Evolutionary conservation across 768 basidiomycete species (phyloP), one percentile per base, ranked within the genome.

Genomic region (Hygrophorus pudorinus): DNA sequence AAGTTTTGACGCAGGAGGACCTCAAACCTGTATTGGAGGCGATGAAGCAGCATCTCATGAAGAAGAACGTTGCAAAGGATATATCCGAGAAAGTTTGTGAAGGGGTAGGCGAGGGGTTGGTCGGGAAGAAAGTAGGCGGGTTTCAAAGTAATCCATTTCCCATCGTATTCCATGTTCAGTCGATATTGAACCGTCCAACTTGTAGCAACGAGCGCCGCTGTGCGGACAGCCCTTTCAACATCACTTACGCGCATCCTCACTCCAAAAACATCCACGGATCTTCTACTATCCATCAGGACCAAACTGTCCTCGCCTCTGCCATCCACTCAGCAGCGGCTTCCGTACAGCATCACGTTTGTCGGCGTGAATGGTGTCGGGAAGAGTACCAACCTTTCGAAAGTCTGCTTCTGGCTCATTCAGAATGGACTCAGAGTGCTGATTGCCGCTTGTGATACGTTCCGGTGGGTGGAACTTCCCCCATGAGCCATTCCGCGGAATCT

Each of bases 351-450:
- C 55, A 83, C 91, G 0, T 99, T 99, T 59, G 92, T 98, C 33
- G 96, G 96, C 11, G 96, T 99, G 30, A 99, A 99, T 57, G 96
- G 96, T 18, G 96, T 99, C 18, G 96, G 96, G 27, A 99, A 99
- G 69, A 94, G 90, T 54, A 98, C 96, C 5, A 99, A 98, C 63
- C 66, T 99, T 33, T 88, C 85, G 34, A 99, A 99, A 68, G 94
- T 99, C 40, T 93, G 91, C 64, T 99, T 98, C 66, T 99, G 96
- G 96, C 71, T 99, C 31, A 82, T 99, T 43, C 96, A 99, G 64
- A 99, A 99, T 56, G 82, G 85, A 4, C 63, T 94, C 31, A 72
- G 85, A 32, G 94, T 99, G 32, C 71, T 99, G 51, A 98, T 99
- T 54, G 96, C 96, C 34, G 96, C 96, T 10, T 99, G 96, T 58